Evolutionary conservation across 179 eudicot species (phyloP).

Genomic region (Pouteria campechiana): DNA sequence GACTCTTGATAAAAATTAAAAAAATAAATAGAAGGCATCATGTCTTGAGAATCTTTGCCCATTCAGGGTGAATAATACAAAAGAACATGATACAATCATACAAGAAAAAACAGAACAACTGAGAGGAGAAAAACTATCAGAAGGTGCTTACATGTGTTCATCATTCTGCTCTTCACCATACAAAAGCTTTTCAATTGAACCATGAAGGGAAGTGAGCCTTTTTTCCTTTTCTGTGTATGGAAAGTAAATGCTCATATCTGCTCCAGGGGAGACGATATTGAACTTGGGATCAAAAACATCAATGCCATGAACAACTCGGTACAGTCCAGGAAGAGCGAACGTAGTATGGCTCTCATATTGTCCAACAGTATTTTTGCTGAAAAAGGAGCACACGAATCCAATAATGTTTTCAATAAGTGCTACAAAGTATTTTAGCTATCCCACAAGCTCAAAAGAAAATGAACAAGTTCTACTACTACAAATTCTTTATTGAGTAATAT

Average conservation of each 20-base stretch:
- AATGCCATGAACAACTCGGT: constrained; percentile 25
- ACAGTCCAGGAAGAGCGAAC: constrained; percentile 26
- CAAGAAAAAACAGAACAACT: background rate
- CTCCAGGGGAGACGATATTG: constrained; percentile 25
- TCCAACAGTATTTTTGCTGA: constrained; percentile 22
- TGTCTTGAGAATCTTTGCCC: too few relatives aligned
- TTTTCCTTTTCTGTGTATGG: constrained; percentile 15
- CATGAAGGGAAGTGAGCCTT: constrained; percentile 23
- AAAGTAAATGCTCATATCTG: constrained; percentile 21
- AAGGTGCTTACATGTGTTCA: constrained; percentile 12
- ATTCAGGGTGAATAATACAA: background rate
- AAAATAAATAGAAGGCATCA: too few relatives aligned
- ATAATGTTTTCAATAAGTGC: too few relatives aligned
- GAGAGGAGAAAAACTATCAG: background rate
- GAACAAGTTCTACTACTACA: too few relatives aligned
- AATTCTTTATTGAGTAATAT: too few relatives aligned
- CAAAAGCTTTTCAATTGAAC: constrained; percentile 11
- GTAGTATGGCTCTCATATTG: constrained; percentile 28
- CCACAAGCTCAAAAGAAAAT: too few relatives aligned
- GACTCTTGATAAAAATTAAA: too few relatives aligned
- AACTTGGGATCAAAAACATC: constrained; percentile 23
- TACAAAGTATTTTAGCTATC: too few relatives aligned
- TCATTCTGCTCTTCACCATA: constrained; percentile 16
- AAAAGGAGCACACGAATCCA: too few relatives aligned
- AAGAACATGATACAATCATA: background rate